Conservation (phyloP, 1,284 basidiomycete species). For the Pseudozyma flocculosa region DNA sequence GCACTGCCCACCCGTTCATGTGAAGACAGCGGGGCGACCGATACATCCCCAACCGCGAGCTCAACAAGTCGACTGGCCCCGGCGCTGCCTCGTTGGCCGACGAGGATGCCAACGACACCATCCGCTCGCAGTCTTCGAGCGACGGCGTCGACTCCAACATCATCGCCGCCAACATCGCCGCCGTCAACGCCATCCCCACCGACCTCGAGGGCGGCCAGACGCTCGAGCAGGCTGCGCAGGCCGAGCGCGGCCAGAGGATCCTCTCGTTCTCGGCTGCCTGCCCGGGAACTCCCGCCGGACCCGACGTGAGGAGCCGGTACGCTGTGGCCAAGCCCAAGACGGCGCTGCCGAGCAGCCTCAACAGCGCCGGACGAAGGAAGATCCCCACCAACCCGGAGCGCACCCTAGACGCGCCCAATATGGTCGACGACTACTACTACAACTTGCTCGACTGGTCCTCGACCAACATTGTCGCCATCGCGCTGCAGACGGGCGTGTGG, state of each 20-base stretch:
- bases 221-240: slow-evolving; percentile 48
- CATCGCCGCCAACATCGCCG: slow-evolving; percentile 33
- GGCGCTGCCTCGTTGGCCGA: slow-evolving; percentile 13
- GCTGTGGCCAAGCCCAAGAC: slow-evolving; percentile 47
- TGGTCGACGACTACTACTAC: slow-evolving; percentile 95
- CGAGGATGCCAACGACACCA: slow-evolving; percentile 39
- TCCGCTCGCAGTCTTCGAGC: slow-evolving; percentile 22
- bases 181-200: slow-evolving; percentile 38
- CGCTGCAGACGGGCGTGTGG: slow-evolving; percentile 45
- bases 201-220: slow-evolving; percentile 37
- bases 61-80: slow-evolving; percentile 21
- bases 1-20: too few relatives aligned
- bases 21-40: slow-evolving; percentile 54
- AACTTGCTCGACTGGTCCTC: slow-evolving; percentile 89
- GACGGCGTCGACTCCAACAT: slow-evolving; percentile 31
- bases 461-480: slow-evolving; percentile 66
- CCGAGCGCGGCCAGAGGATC: slow-evolving; percentile 59
- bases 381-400: slow-evolving; percentile 82
- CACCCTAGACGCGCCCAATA: slow-evolving; percentile 90
- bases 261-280: slow-evolving; percentile 60
- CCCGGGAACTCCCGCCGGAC: slow-evolving; percentile 55
- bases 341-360: slow-evolving; percentile 45
- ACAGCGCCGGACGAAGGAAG: slow-evolving; percentile 66
- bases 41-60: slow-evolving; percentile 52
- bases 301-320: slow-evolving; percentile 54